Conservation (phyloP, 805 yeast species). For the Lipomyces kockii region DNA sequence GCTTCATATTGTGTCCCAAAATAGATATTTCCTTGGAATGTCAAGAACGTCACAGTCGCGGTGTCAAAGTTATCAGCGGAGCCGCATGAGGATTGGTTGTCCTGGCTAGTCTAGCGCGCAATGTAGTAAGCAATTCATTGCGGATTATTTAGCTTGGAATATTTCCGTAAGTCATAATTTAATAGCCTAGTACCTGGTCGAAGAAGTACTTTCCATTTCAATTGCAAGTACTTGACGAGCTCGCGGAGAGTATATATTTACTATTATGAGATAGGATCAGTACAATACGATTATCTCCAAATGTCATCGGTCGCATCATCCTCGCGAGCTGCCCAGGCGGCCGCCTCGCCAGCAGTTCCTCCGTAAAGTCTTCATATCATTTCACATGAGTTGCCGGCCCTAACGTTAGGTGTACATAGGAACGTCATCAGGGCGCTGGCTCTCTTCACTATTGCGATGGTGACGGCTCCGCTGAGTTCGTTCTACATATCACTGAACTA, state of each 20-base stretch:
- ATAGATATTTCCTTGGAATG: too few relatives aligned
- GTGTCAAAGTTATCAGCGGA: background rate
- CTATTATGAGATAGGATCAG: background rate
- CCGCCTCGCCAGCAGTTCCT: background rate
- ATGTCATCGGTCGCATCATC: background rate
- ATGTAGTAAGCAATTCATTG: background rate
- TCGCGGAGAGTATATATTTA: background rate
- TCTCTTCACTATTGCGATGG: conserved; percentile 73
- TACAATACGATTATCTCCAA: background rate
- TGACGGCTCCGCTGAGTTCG: conserved; percentile 60
- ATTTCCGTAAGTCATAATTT: background rate
- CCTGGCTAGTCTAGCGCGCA: background rate
- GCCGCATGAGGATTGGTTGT: background rate
- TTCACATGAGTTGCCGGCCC: background rate
- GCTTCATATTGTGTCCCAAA: background rate
- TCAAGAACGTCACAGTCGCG: background rate
- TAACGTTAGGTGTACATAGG: conserved; percentile 10
- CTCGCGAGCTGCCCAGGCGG: too few relatives aligned
- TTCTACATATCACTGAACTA: conserved; percentile 57
- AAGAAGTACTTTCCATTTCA: background rate
- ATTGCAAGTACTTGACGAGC: background rate
- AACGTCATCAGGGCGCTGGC: conserved; percentile 54
- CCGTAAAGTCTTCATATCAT: background rate
- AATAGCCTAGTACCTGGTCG: background rate
- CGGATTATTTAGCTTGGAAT: background rate